phyloP scores from a whole-genome alignment of 1,139 yeast species.

The Yamadazyma jaroonii region DNA sequence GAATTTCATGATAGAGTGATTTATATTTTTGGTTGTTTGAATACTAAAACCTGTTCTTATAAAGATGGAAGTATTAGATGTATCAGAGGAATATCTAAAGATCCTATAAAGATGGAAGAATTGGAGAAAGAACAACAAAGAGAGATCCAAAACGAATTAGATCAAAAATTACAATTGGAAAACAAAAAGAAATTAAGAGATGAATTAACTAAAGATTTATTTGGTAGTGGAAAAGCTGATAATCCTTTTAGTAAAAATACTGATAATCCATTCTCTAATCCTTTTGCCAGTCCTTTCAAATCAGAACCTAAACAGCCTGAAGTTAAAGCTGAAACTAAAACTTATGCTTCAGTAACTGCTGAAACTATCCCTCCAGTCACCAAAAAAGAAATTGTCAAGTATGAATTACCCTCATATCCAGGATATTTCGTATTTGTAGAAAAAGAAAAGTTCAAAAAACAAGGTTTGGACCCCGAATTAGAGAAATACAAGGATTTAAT shows the following conservation, averaged over 20 bases:
- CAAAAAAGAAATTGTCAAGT: conserved; percentile 8
- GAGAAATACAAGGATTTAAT: conserved; percentile 50
- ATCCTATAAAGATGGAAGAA: conserved; percentile 44
- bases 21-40: conserved; percentile 74
- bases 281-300: conserved; percentile 15
- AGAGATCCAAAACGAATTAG: conserved; percentile 32
- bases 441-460: conserved; percentile 51
- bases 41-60: conserved; percentile 56
- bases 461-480: conserved; percentile 35
- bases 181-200: conserved; percentile 40
- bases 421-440: conserved; percentile 72
- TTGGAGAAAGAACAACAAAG: conserved; percentile 37
- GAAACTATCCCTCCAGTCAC: conserved; percentile 15
- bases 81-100: conserved; percentile 69
- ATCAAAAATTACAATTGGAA: conserved; percentile 41
- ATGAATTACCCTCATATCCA: conserved; percentile 45
- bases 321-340: conserved; percentile 2
- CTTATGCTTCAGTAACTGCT: conserved; percentile 27
- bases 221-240: conserved; percentile 21
- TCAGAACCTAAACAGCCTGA: conserved; percentile 19
- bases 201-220: conserved; percentile 44
- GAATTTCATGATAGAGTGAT: conserved; percentile 77
- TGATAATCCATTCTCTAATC: conserved; percentile 30
- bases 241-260: conserved; percentile 26
- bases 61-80: conserved; percentile 70